Evolutionary conservation across 371 early-diverging fungal species (phyloP).

Genomic region (Dentiscutata heterogama): DNA sequence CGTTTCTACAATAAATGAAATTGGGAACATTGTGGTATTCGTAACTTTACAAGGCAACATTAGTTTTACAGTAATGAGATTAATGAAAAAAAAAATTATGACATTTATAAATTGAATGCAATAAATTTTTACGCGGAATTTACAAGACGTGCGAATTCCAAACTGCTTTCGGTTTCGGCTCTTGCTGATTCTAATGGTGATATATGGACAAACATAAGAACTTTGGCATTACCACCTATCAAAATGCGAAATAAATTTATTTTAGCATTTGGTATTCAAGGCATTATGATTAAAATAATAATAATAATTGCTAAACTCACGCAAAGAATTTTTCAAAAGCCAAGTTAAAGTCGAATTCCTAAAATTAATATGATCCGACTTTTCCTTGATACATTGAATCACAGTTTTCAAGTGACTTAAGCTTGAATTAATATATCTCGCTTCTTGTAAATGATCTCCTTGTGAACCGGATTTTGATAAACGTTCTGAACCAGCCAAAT

Average conservation of each 20-base stretch:
- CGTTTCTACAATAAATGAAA: too few relatives aligned
- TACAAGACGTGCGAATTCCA: neutral
- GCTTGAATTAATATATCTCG: slow-evolving; percentile 98
- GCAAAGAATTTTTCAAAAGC: slow-evolving; percentile 91
- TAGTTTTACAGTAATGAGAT: too few relatives aligned
- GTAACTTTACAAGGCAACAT: too few relatives aligned
- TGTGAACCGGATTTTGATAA: slow-evolving; percentile 90
- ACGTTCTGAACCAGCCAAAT: slow-evolving; percentile 97
- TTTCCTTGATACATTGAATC: slow-evolving; percentile 87
- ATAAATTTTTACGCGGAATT: too few relatives aligned
- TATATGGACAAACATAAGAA: slow-evolving; percentile 99
- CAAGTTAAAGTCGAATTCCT: slow-evolving; percentile 97
- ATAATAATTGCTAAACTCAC: slow-evolving; percentile 45
- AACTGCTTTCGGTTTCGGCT: slow-evolving; percentile 24
- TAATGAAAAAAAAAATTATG: too few relatives aligned
- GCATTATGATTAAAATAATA: too few relatives aligned
- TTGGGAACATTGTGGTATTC: too few relatives aligned
- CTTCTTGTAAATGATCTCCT: slow-evolving; percentile 96
- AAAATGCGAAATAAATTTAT: neutral
- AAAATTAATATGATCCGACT: slow-evolving; percentile 94
- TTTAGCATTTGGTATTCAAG: too few relatives aligned
- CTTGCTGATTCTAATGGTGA: slow-evolving; percentile 65
- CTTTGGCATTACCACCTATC: slow-evolving; percentile 88
- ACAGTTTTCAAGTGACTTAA: slow-evolving; percentile 95
- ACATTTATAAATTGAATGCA: too few relatives aligned